Conservation (phyloP, 2,329 filamentous ascomycete species). For the Mycosphaerella sp. region DNA sequence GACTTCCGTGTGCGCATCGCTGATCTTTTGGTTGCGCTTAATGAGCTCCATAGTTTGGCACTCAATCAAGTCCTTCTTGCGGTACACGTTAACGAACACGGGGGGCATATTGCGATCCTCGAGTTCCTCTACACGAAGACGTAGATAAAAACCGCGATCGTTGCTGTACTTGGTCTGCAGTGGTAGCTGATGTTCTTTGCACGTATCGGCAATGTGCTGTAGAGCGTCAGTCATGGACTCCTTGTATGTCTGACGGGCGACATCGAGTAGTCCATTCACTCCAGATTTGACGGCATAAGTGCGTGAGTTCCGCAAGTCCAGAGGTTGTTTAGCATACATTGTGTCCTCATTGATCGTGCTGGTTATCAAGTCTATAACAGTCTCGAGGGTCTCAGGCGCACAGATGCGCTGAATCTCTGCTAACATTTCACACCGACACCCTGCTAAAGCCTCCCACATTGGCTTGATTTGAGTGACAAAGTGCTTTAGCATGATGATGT, state of each 20-base stretch:
- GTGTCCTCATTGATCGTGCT: constrained; percentile 74
- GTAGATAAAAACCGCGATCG: constrained; percentile 72
- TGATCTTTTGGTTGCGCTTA: constrained; percentile 68
- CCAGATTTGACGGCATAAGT: constrained; percentile 86
- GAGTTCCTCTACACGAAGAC: constrained; percentile 57
- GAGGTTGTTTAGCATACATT: constrained; percentile 66
- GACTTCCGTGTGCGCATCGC: constrained; percentile 76
- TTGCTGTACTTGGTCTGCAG: constrained; percentile 70
- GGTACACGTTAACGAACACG: constrained; percentile 69
- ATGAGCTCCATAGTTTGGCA: constrained; percentile 82
- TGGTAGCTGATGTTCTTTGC: constrained; percentile 51
- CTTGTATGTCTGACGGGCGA: constrained; percentile 82
- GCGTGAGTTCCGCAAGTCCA: constrained; percentile 84
- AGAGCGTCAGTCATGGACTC: constrained; percentile 76
- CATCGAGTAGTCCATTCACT: constrained; percentile 78
- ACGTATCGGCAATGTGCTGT: constrained; percentile 62
- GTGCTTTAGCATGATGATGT: constrained; percentile 78
- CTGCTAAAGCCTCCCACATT: constrained; percentile 61
- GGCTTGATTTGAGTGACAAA: constrained; percentile 65
- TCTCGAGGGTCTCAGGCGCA: constrained; percentile 53
- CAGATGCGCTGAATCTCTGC: constrained; percentile 63
- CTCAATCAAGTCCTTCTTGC: constrained; percentile 69
- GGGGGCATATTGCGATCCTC: constrained; percentile 56
- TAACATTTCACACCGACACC: constrained; percentile 60
- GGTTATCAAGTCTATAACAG: constrained; percentile 60